Base-by-base conservation (phyloP, 2,329 filamentous ascomycete genomes). In the Ascochyta clinopodiicola region DNA sequence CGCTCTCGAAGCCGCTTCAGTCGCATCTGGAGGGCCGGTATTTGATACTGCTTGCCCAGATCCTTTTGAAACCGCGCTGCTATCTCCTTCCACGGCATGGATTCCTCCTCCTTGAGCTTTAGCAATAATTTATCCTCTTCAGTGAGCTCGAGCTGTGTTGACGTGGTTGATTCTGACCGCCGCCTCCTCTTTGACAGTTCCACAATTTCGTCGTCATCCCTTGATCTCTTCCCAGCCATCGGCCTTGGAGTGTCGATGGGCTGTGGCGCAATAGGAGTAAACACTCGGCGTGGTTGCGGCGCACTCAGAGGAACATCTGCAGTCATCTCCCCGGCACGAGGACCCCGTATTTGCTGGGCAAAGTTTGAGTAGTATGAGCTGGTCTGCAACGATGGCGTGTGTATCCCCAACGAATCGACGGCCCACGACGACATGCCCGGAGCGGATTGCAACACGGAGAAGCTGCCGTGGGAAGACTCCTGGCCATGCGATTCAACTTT, bases 11-110 rank as follows among this genome's bases (percentile, higher is more conserved):
- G 70, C 34, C 82, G 75, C 66, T 82, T 83, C 61, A 81, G 77
- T 19, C 81, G 79, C 82, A 84, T 84, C 63, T 84, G 82, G 29
- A 84, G 70, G 7, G 81, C 80, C 4, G 81, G 80, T 44, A 83
- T 80, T 58, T 82, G 79, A 57, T 81, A 79, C 4, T 69, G 74
- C 63, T 82, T 80, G 51, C 79, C 79, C 25, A 79, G 71, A 27
- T 82, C 80, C 12, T 74, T 75, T 51, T 80, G 75, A 67, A 83
- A 83, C 21, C 79, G 78, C 6, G 75, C 73, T 8, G 79, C 80
- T 55, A 84, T 83, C 53, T 83, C 81, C 64, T 84, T 84, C 82
- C 81, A 84, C 0, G 81, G 78, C 50, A 83, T 77, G 29, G 72
- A 76, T 51, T 83, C 80, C 44, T 82, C 80, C 54, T 83, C 80